Evolutionary conservation across 1,284 basidiomycete genomes (phyloP).

Genomic region (Rhizopogon hawkerae): DNA sequence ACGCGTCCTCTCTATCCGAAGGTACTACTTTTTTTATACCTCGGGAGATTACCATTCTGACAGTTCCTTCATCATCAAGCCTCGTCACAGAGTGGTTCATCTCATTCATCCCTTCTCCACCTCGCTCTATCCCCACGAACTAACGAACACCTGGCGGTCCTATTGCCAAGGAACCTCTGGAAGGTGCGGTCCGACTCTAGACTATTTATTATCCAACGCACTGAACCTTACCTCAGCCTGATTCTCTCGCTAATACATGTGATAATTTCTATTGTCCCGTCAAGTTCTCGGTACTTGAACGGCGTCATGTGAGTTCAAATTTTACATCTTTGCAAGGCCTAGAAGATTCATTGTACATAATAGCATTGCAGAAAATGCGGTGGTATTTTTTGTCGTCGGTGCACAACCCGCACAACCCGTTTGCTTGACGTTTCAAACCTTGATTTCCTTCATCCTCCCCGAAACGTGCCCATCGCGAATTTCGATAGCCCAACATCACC

Average conservation of each 20-base stretch:
- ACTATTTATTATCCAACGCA: neutral
- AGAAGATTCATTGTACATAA: constrained; percentile 13
- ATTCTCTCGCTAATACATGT: constrained; percentile 50
- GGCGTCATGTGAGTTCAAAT: constrained; percentile 51
- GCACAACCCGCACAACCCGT: constrained; percentile 46
- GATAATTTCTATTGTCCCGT: constrained; percentile 64
- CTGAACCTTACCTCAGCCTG: constrained; percentile 37
- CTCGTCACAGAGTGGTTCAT: constrained; percentile 17
- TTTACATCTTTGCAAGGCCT: constrained; percentile 8
- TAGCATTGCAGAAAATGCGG: constrained; percentile 77
- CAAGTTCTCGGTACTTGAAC: constrained; percentile 57
- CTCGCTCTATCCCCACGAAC: constrained; percentile 22
- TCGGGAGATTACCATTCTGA: neutral
- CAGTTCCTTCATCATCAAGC: constrained; percentile 10
- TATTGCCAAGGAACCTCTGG: constrained; percentile 61
- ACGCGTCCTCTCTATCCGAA: constrained; percentile 15
- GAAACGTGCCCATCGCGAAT: constrained; percentile 44
- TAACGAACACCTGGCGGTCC: constrained; percentile 71
- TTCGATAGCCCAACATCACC: constrained; percentile 53
- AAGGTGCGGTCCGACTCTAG: constrained; percentile 41
- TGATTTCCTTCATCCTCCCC: constrained; percentile 58
- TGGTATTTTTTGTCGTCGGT: constrained; percentile 59
- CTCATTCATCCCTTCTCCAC: constrained; percentile 13
- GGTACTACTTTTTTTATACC: constrained; percentile 8
- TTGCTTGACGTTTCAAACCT: constrained; percentile 64